Conservation (phyloP, 2,329 filamentous ascomycete species). For the Colletotrichum tofieldiae region DNA sequence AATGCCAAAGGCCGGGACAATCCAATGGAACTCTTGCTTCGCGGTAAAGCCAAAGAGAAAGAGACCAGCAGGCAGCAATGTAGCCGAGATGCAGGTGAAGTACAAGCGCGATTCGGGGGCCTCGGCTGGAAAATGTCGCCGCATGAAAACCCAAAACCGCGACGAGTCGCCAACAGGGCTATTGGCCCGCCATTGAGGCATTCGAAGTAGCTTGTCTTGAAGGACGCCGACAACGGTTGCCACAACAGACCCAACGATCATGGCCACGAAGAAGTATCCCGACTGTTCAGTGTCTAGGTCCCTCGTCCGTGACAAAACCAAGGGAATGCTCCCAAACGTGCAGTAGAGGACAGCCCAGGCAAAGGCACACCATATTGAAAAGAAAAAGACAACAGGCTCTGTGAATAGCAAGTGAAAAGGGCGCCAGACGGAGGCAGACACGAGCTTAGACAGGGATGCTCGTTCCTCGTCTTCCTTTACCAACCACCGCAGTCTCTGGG, state of each 20-base stretch:
- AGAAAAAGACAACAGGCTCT: constrained; percentile 86
- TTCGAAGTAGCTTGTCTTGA: constrained; percentile 78
- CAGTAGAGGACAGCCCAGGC: constrained; percentile 92
- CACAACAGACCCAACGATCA: constrained; percentile 74
- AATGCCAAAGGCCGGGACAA: constrained; percentile 79
- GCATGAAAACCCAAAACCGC: constrained; percentile 62
- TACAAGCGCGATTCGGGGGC: constrained; percentile 86
- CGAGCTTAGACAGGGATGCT: constrained; percentile 77
- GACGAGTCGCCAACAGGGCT: constrained; percentile 50
- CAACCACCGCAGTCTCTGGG: constrained; percentile 80
- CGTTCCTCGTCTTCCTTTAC: constrained; percentile 85
- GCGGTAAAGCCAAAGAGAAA: constrained; percentile 86
- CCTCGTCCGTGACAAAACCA: constrained; percentile 81
- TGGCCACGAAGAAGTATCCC: constrained; percentile 76
- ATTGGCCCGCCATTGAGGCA: constrained; percentile 55
- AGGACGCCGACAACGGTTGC: constrained; percentile 79
- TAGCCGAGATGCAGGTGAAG: constrained; percentile 83
- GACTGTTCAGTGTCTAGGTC: constrained; percentile 77
- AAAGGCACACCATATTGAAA: constrained; percentile 91
- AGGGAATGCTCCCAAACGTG: constrained; percentile 84
- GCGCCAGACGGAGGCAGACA: constrained; percentile 80
- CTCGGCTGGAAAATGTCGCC: constrained; percentile 63
- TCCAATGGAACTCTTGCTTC: constrained; percentile 76
- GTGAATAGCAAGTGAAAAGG: constrained; percentile 85
- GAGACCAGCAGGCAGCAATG: constrained; percentile 83